Percentiles rank a stretch among this genome's conserved stretches.
phyloP scores from a whole-genome alignment of 768 basidiomycete genomes.

The Psilocybe cyanescens region DNA sequence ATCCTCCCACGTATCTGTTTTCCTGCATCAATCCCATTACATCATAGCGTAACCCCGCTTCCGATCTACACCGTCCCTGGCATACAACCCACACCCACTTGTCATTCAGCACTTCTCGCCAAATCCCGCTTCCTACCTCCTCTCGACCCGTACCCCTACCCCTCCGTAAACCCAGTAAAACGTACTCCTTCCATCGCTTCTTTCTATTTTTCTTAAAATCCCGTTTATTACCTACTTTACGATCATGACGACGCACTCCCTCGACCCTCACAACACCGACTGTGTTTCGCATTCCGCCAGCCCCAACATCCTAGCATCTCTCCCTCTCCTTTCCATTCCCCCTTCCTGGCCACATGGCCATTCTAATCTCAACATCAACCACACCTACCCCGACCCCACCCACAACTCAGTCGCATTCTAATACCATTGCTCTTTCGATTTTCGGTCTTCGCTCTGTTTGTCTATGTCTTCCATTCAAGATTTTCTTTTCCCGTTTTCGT shows the following conservation, averaged over 20 bases:
- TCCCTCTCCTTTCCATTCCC: too few relatives aligned
- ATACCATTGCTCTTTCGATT: neutral
- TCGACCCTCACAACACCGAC: neutral
- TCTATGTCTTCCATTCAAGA: neutral
- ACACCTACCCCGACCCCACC: neutral
- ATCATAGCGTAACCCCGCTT: neutral
- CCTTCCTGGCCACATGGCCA: too few relatives aligned
- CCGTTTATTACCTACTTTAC: conserved; percentile 10
- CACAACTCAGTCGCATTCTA: neutral
- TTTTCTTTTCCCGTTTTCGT: neutral
- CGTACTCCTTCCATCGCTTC: neutral
- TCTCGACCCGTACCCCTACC: too few relatives aligned
- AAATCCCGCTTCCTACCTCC: too few relatives aligned
- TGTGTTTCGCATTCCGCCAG: neutral
- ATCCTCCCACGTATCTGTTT: neutral
- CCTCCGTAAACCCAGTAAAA: neutral
- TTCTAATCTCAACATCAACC: too few relatives aligned
- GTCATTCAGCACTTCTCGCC: too few relatives aligned
- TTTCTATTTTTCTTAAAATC: neutral
- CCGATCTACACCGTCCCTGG: neutral
- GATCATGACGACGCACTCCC: conserved; percentile 13
- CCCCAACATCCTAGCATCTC: neutral
- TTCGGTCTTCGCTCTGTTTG: neutral
- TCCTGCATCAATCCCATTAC: neutral
- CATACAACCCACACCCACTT: neutral